phyloP scores from a whole-genome alignment of 163 green algal genomes.

The Chlorella variabilis region DNA sequence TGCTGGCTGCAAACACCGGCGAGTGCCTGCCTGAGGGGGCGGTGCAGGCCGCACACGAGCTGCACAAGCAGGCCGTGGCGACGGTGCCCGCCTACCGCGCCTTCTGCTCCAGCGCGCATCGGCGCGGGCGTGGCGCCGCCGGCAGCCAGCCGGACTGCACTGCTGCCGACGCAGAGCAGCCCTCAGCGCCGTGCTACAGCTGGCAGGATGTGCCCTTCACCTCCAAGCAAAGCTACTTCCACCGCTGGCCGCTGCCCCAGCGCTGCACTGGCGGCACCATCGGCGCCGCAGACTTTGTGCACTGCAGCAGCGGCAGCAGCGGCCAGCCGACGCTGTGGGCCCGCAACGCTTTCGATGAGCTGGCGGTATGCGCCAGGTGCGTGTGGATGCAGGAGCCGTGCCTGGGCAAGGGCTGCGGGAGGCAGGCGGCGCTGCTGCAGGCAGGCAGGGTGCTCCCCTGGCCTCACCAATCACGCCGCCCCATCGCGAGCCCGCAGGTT shows the following conservation, averaged over 20 bases:
- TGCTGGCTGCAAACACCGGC: not conserved
- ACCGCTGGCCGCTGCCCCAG: not conserved
- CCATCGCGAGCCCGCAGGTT: not conserved
- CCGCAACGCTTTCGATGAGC: conserved; percentile 20
- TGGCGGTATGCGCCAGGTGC: conserved; percentile 8
- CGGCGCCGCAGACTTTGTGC: not conserved
- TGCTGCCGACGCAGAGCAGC: too few relatives aligned
- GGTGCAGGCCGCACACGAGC: not conserved
- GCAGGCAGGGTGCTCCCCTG: too few relatives aligned
- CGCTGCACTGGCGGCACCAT: conserved; percentile 6
- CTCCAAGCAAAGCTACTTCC: conserved; percentile 20
- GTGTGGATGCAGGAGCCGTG: too few relatives aligned
- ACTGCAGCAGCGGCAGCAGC: conserved; percentile 15
- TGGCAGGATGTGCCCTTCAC: not conserved
- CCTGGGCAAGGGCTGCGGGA: too few relatives aligned
- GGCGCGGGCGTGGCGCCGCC: too few relatives aligned
- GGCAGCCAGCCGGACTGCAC: too few relatives aligned
- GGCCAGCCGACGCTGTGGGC: conserved; percentile 6
- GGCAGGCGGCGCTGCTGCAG: too few relatives aligned
- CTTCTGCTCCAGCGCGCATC: not conserved
- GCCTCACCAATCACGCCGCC: too few relatives aligned
- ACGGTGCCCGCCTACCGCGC: not conserved
- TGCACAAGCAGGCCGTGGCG: not conserved
- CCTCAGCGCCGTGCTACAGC: not conserved
- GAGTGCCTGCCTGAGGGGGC: not conserved